Conservation (phyloP, 495 filamentous ascomycete genomes). For the Chaetomidium leptoderma region DNA sequence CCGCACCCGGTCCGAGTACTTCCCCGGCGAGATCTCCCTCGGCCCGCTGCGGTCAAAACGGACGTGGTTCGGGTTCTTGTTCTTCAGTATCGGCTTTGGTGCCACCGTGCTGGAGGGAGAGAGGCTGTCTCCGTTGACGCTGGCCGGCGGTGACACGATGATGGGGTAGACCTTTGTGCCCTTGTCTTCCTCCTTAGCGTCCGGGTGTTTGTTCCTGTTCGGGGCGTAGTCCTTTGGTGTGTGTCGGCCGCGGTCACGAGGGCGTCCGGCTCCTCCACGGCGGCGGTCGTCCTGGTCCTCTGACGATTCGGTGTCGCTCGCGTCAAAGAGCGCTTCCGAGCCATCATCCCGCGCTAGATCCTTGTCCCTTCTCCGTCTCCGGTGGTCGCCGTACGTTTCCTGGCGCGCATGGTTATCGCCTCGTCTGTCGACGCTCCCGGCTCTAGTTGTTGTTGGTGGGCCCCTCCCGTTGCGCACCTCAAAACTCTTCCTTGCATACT, state of each 20-base stretch:
- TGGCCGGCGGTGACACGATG: constrained; percentile 41
- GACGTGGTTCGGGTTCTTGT: constrained; percentile 47
- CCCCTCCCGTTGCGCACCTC: constrained; percentile 48
- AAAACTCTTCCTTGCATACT: constrained; percentile 52
- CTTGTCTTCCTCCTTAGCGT: constrained; percentile 23
- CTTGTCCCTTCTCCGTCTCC: not conserved
- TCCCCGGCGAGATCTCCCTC: constrained; percentile 29
- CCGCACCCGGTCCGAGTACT: constrained; percentile 20
- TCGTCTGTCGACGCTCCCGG: not conserved
- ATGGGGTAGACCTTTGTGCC: constrained; percentile 34
- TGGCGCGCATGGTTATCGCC: constrained; percentile 2
- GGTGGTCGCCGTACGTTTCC: constrained; percentile 19
- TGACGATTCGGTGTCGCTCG: constrained; percentile 28
- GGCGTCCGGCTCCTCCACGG: not conserved
- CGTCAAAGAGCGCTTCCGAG: constrained; percentile 20
- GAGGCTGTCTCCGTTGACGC: constrained; percentile 25
- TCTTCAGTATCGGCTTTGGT: constrained; percentile 51
- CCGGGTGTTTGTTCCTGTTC: not conserved
- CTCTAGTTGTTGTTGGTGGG: constrained; percentile 6
- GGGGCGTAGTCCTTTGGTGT: constrained; percentile 11
- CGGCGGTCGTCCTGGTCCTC: constrained; percentile 22
- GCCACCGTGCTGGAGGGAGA: constrained; percentile 39
- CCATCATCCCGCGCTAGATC: constrained; percentile 15
- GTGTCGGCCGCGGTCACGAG: not conserved
- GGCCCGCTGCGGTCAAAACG: constrained; percentile 42